Percentiles rank a stretch among this genome's conserved stretches.
phyloP scores from a whole-genome alignment of 106 monocot genomes.

The Apostasia shenzhenica region DNA sequence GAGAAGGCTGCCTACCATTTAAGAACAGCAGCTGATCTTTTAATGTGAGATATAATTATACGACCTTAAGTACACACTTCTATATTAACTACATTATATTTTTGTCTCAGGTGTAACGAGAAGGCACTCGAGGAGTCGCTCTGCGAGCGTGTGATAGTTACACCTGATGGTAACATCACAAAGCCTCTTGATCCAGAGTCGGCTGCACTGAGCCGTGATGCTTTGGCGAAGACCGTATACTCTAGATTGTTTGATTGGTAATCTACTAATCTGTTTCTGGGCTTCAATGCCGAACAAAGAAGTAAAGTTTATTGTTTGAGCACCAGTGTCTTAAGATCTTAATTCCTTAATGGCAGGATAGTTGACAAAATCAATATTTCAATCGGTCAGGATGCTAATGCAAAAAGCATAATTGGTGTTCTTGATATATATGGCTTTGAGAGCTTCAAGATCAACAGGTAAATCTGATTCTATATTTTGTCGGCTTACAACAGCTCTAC shows the following conservation, averaged over 20 bases:
- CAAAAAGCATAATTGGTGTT: conserved; percentile 79
- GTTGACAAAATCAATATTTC: conserved; percentile 95
- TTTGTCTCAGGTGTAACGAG: conserved; percentile 54
- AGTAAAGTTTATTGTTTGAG: neutral
- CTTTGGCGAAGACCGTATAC: conserved; percentile 87
- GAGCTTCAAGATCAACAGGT: conserved; percentile 96
- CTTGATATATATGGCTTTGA: conserved; percentile 99
- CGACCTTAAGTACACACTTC: neutral
- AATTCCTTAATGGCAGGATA: conserved; percentile 45
- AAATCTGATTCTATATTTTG: conserved; percentile 4
- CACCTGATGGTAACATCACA: conserved; percentile 94
- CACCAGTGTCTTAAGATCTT: neutral
- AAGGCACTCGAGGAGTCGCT: conserved; percentile 65
- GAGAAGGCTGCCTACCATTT: conserved; percentile 60
- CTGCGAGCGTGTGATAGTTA: conserved; percentile 79
- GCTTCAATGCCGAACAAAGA: no score
- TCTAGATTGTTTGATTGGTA: conserved; percentile 95
- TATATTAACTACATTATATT: neutral
- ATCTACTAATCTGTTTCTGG: neutral
- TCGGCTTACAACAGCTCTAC: neutral
- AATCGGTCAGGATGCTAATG: conserved; percentile 86
- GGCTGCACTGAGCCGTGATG: conserved; percentile 78
- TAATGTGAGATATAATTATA: conserved; percentile 37
- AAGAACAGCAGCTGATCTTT: conserved; percentile 71
- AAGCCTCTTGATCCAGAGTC: conserved; percentile 85